Evolutionary conservation across 2,329 filamentous ascomycete genomes (phyloP).

Genomic region (Aspergillus pseudotamarii): DNA sequence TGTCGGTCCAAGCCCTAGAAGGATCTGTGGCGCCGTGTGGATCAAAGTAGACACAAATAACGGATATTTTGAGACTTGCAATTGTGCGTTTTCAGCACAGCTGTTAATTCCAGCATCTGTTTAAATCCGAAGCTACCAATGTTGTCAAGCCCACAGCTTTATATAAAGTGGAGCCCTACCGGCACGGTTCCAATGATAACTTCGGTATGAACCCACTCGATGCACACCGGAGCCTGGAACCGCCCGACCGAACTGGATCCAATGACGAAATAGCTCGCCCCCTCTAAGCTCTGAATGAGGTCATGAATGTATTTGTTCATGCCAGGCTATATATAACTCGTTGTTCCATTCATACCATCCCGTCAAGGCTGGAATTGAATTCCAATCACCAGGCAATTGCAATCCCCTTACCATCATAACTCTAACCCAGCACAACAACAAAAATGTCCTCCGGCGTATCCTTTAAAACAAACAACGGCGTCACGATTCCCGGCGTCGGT

Average conservation of each 20-base stretch:
- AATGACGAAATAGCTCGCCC: neutral
- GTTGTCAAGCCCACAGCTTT: neutral
- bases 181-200: neutral
- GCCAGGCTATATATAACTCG: neutral
- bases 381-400: neutral
- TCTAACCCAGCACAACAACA: neutral
- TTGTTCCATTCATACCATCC: too few species aligned
- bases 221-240: neutral
- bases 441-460: neutral
- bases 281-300: neutral
- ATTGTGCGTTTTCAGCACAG: neutral
- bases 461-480: constrained; percentile 59
- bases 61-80: neutral
- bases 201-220: neutral
- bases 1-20: too few species aligned
- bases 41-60: neutral
- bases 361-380: neutral
- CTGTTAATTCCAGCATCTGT: neutral
- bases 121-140: neutral
- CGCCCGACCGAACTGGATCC: neutral
- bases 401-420: neutral
- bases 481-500: constrained; percentile 64
- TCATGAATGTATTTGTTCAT: neutral
- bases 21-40: too few species aligned
- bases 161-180: neutral